A percentile compares a stretch with the other conserved stretches of the same genome.
These are phyloP conservation scores for Wallacemonas rigidus DNA, from an alignment of 208 protist species.

Conservation along the genomic window DNA sequence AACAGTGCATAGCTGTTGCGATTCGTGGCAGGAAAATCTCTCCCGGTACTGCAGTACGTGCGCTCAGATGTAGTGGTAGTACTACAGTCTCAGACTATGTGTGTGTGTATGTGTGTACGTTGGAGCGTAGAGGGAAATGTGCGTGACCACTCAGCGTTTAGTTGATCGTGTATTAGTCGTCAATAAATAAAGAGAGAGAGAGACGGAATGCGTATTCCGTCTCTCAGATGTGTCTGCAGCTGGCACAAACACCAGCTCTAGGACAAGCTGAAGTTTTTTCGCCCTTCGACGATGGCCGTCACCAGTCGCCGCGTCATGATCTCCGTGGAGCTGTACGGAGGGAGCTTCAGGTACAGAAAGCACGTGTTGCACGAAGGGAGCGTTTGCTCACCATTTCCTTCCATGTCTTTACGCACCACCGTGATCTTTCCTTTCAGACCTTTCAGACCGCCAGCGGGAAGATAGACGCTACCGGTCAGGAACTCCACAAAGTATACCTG, in stretches of 20 bases:
- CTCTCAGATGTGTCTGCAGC: too few species aligned
- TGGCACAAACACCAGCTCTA: slow-evolving; percentile 19
- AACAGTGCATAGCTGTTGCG: too few species aligned
- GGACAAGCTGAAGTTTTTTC: slow-evolving; percentile 88
- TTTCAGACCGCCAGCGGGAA: slow-evolving; percentile 80
- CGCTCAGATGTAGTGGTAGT: too few species aligned
- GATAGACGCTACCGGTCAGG: slow-evolving; percentile 77
- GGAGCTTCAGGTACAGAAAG: slow-evolving; percentile 92
- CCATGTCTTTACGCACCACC: slow-evolving; percentile 85
- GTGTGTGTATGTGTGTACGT: neutral
- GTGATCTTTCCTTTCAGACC: slow-evolving; percentile 79
- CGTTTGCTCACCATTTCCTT: slow-evolving; percentile 57
- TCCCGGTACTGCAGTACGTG: too few species aligned
- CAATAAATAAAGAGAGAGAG: slow-evolving; percentile 18
- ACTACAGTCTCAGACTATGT: too few species aligned
- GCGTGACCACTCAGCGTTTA: neutral
- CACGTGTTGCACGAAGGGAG: slow-evolving; percentile 93
- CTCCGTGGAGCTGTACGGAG: slow-evolving; percentile 71
- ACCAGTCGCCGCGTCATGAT: slow-evolving; percentile 77
- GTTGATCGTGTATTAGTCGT: slow-evolving; percentile 21
- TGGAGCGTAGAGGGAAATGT: neutral
- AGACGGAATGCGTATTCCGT: neutral
- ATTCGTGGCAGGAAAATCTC: too few species aligned
- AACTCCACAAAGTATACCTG: slow-evolving; percentile 90
- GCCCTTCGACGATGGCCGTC: slow-evolving; percentile 78